Evolutionary conservation across 345 rosid genomes (phyloP), one percentile per base, ranked within the genome.

Genomic region (Kernera saxatilis): DNA sequence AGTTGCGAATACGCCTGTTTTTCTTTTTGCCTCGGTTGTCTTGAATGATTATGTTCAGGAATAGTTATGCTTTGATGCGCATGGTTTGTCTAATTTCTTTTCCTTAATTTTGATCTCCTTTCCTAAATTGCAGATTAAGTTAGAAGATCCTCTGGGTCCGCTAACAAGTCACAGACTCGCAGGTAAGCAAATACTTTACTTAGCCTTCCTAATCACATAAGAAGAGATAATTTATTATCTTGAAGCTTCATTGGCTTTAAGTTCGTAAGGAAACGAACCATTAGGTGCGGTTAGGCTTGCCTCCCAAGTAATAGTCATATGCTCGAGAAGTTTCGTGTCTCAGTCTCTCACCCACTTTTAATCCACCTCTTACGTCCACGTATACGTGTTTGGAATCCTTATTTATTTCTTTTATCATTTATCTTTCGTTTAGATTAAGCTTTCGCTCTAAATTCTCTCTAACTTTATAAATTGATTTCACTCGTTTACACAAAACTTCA

Each of bases 151-250:
- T 72, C 46, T 48, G 72, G 64, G 72, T 49, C 77, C 72, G 67
- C 67, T 57, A 66, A 73, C 48, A 48, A 65, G 52, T 58, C 50
- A 57, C 37, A 48, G 67, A 65, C 44, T 58, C 50, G 49, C 37
- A 48, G 67, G 77, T 73, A 73, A 66, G 72, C 67, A 73, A 66
- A 57, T 66, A 57, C 67, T 57, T 57, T 37, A 66, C 77, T 48
- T 73, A 57, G 45, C 52, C 67, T 37, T 73, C 61, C 29, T 66
- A 49, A 66, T 73, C 45, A 48, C 77, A 39, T 19, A 49, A 44
- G 37, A 64, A 46, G 39, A 56, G 35, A 22, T 44, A 33, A 44
- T 44, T 44, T 52, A 53, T 53, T 11, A 35, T 35, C 33, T 46
- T 55, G 77, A 45, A 65, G 71, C 50, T 54, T 72, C 65, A 26